A percentile compares a stretch with the other conserved stretches of the same genome.
Evolutionary conservation across 2,329 filamentous ascomycete species (phyloP).

Genomic region (Aureobasidium uvarum): DNA sequence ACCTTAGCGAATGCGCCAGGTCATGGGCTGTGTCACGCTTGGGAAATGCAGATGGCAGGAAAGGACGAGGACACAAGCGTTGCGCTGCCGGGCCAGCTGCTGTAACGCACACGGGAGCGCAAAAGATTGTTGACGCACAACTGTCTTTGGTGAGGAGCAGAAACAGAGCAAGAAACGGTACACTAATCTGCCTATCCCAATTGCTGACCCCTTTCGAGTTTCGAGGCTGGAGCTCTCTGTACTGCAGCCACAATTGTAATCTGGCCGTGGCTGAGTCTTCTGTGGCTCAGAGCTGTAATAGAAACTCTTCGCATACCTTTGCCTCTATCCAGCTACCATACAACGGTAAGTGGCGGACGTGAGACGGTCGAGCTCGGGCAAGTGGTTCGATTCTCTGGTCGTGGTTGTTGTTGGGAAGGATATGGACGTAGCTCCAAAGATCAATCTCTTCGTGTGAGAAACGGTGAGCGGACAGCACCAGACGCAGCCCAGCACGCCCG

Average conservation of each 20-base stretch:
- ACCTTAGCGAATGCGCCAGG: not conserved
- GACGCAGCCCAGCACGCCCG: not conserved
- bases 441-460: not conserved
- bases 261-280: constrained; percentile 7
- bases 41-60: not conserved
- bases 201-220: constrained; percentile 4
- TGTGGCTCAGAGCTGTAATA: constrained; percentile 14
- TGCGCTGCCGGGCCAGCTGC: constrained; percentile 6
- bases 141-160: constrained; percentile 6
- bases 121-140: constrained; percentile 22
- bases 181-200: constrained; percentile 14
- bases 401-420: not conserved
- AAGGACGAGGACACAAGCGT: not conserved
- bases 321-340: not conserved
- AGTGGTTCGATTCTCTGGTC: not conserved
- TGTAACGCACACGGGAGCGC: constrained; percentile 4
- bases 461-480: not conserved
- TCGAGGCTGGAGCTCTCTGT: not conserved
- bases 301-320: constrained; percentile 7
- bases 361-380: constrained; percentile 4
- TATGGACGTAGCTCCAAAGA: not conserved
- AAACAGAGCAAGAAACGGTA: constrained; percentile 10
- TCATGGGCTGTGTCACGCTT: not conserved
- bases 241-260: constrained; percentile 7
- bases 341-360: not conserved